A percentile compares a stretch with the other conserved stretches of the same genome.
These are phyloP conservation scores for Neonectria ditissima DNA, from an alignment of 2,329 filamentous ascomycete genomes.

Conservation along the genomic window DNA sequence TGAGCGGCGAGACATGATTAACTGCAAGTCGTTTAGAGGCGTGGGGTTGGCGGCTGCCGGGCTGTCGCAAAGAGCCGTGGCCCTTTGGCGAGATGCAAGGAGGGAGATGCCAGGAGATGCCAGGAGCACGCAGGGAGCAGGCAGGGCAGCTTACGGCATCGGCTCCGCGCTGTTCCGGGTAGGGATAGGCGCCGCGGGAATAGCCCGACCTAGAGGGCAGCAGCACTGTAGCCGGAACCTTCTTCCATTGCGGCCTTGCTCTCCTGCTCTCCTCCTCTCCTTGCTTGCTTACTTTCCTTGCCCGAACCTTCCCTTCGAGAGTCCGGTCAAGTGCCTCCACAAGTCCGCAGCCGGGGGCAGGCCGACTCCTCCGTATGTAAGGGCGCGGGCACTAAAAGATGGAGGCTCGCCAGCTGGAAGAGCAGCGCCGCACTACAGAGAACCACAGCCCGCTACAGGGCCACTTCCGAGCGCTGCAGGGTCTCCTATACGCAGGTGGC, in stretches of 20 bases:
- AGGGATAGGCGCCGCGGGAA: conserved; percentile 12
- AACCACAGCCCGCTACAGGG: neutral
- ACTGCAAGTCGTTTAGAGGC: conserved; percentile 27
- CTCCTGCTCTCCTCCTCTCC: too few species aligned
- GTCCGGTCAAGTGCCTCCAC: too few species aligned
- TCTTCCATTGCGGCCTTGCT: too few species aligned
- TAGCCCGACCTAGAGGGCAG: neutral
- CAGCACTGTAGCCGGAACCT: neutral
- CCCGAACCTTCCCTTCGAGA: neutral
- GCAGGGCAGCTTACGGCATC: conserved; percentile 9
- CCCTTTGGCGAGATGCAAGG: neutral
- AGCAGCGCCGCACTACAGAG: neutral
- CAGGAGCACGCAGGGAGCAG: conserved; percentile 16
- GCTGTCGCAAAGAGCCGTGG: too few species aligned
- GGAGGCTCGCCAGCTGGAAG: neutral
- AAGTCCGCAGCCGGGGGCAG: too few species aligned
- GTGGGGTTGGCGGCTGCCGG: conserved; percentile 29
- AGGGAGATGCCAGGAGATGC: conserved; percentile 21
- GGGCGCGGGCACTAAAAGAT: conserved; percentile 1
- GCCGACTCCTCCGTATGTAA: too few species aligned
- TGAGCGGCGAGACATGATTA: conserved; percentile 34
- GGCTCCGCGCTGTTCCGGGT: conserved; percentile 6
- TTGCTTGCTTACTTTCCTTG: neutral
- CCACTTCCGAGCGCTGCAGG: neutral
- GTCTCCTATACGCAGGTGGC: neutral